A percentile compares a stretch with the other conserved stretches of the same genome.
Evolutionary conservation across 2,329 filamentous ascomycete species (phyloP).

Genomic region (Botrytis fabae): DNA sequence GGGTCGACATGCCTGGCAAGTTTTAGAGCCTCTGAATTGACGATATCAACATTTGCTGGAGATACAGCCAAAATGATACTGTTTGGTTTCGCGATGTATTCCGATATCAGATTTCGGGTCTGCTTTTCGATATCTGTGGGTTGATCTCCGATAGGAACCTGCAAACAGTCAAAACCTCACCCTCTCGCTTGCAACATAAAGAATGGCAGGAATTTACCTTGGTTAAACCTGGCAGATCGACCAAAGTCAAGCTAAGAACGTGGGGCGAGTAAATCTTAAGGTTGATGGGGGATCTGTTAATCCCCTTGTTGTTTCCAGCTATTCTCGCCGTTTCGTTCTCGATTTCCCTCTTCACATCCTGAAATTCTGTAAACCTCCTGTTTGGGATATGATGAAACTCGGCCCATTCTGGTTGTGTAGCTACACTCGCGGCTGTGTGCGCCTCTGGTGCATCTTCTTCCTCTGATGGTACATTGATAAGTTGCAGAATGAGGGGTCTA

Average conservation of each 20-base stretch:
- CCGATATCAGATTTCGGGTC: constrained; percentile 90
- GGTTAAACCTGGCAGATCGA: constrained; percentile 92
- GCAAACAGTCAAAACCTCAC: constrained; percentile 25
- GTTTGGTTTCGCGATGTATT: constrained; percentile 99
- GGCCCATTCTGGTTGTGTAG: constrained; percentile 72
- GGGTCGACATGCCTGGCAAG: constrained; percentile 96
- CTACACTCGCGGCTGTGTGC: constrained; percentile 75
- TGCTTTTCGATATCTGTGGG: constrained; percentile 98
- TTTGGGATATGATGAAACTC: constrained; percentile 96
- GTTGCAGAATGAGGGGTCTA: constrained; percentile 90
- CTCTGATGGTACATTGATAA: constrained; percentile 88
- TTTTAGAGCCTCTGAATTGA: constrained; percentile 97
- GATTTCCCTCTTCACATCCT: constrained; percentile 92
- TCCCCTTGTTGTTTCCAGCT: constrained; percentile 95
- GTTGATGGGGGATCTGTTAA: constrained; percentile 96
- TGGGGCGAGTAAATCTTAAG: constrained; percentile 97
- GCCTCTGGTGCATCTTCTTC: constrained; percentile 64
- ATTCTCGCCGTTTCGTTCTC: constrained; percentile 95
- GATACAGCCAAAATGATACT: constrained; percentile 97
- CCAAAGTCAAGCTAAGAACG: constrained; percentile 92
- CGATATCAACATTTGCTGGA: constrained; percentile 94
- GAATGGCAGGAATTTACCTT: constrained; percentile 61
- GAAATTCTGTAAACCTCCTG: constrained; percentile 86
- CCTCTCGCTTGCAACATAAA: background rate
- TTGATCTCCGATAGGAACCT: constrained; percentile 97